phyloP scores from a whole-genome alignment of 352 stramenopile species.

The Globisporangium paroecandrum region DNA sequence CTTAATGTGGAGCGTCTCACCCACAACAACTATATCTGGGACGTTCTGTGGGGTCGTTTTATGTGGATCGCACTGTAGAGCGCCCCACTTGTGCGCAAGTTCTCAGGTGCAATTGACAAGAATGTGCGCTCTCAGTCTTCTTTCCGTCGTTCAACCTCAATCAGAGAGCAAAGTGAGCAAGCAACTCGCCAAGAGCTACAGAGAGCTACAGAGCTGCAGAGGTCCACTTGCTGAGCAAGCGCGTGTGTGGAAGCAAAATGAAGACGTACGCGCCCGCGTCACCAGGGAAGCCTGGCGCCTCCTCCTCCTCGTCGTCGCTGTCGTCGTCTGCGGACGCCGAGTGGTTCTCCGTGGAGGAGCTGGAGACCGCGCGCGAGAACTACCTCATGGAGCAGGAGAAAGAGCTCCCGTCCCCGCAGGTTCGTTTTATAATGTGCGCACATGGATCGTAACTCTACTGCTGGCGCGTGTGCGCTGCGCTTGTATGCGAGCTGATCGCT shows the following conservation, averaged over 20 bases:
- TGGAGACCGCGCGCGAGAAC: slow-evolving; percentile 65
- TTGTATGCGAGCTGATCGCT: not conserved
- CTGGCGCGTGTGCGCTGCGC: not conserved
- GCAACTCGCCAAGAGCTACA: not conserved
- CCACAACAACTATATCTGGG: not conserved
- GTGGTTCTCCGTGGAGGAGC: slow-evolving; percentile 73
- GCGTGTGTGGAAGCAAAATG: slow-evolving; percentile 4
- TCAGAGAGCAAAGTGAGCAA: not conserved
- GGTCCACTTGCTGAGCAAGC: not conserved
- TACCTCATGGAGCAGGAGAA: slow-evolving; percentile 80
- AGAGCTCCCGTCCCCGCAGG: slow-evolving; percentile 58
- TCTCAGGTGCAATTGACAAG: slow-evolving; percentile 9
- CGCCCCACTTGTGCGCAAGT: slow-evolving; percentile 2
- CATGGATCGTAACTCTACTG: not conserved
- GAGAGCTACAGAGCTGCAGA: not conserved
- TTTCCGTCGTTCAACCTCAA: slow-evolving; percentile 7
- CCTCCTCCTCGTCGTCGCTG: slow-evolving; percentile 8
- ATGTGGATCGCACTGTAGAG: not conserved
- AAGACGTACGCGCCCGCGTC: slow-evolving; percentile 19
- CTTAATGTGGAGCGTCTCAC: not conserved
- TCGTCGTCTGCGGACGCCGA: slow-evolving; percentile 26
- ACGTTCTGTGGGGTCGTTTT: not conserved
- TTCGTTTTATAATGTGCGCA: slow-evolving; percentile 8
- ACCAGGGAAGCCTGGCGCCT: slow-evolving; percentile 8
- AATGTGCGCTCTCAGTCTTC: not conserved